A percentile compares a stretch with the other conserved stretches of the same genome.
phyloP scores from a whole-genome alignment of 163 green algal species.

The Volvox carteri region DNA sequence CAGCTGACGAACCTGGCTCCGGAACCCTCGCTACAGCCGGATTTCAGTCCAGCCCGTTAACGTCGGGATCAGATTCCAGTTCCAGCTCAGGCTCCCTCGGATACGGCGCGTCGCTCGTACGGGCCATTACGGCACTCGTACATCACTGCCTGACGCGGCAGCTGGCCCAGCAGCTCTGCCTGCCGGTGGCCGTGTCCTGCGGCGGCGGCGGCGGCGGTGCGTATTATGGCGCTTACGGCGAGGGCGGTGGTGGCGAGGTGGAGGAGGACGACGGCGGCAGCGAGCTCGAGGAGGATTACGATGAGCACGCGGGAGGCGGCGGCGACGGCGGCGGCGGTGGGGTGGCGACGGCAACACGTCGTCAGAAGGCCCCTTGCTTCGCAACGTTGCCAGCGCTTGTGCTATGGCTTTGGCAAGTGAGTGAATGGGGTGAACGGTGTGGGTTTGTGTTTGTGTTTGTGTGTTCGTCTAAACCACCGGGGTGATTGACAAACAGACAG shows the following conservation, averaged over 20 bases:
- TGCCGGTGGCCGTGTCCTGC: not conserved
- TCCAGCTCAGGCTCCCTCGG: conserved; percentile 24
- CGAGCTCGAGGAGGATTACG: not conserved
- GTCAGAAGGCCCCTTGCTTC: not conserved
- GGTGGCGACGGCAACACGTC: not conserved
- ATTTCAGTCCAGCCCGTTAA: not conserved
- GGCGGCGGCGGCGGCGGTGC: not conserved
- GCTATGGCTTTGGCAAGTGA: conserved; percentile 48
- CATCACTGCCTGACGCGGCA: conserved; percentile 42
- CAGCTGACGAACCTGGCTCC: conserved; percentile 6
- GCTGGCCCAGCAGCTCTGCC: conserved; percentile 19
- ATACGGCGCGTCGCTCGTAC: conserved; percentile 26
- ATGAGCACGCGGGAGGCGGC: too few relatives aligned
- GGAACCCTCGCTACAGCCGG: not conserved
- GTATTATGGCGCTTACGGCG: not conserved
- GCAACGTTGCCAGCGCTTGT: conserved; percentile 18
- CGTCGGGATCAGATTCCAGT: not conserved
- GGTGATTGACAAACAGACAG: too few relatives aligned
- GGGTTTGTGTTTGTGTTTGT: not conserved
- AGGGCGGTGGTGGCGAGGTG: not conserved
- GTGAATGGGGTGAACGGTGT: not conserved
- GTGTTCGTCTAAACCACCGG: not conserved
- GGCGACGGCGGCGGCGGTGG: not conserved
- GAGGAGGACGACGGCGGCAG: not conserved
- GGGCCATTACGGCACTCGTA: conserved; percentile 15